Evolutionary conservation across 306 rosid genomes (phyloP), one percentile per base, ranked within the genome.

Genomic region (Quercus suber): DNA sequence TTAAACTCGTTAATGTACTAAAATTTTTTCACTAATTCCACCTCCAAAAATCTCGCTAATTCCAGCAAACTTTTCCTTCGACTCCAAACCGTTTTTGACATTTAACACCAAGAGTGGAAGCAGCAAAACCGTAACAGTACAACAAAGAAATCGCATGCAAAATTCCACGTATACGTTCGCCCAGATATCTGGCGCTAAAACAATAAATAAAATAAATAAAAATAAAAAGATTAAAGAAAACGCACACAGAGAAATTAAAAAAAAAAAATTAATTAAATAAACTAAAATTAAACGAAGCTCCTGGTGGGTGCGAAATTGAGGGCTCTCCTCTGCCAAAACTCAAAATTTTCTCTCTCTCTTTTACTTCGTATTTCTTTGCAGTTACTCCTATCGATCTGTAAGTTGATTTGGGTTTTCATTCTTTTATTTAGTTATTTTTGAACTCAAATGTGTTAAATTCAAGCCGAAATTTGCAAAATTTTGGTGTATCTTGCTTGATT

Each of bases 281-380:
- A 7, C 67, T 4, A 65, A 63, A 71, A 60, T 28, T 43, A 75
- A 76, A 52, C 70, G 79, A 76, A 84, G 86, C 80, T 76, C 55
- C 49, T 78, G 87, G 82, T 86, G 83, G 87, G 88, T 85, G 92
- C 87, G 81, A 87, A 84, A 82, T 84, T 71, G 76, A 70, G 90
- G 94, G 92, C 78, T 81, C 71, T 65, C 78, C 69, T 78, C 81
- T 75, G 59, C 76, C 76, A 11, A 49, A 8, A 41, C 45, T 49
- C 30, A 69, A 56, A 6, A 35, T 9, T 72, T 77, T 76, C 70
- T 77, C 37, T 20, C 59, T 51, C 13, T 70, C 55, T 78, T 41
- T 73, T 55, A 45, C 53, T n/a, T 18, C 25, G 41, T 51, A 71
- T 25, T 63, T 83, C 21, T 75, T 70, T 74, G 84, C 73, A 60